Evolutionary conservation across 2,329 filamentous ascomycete genomes (phyloP).

Genomic region (Penicillium thymicola): DNA sequence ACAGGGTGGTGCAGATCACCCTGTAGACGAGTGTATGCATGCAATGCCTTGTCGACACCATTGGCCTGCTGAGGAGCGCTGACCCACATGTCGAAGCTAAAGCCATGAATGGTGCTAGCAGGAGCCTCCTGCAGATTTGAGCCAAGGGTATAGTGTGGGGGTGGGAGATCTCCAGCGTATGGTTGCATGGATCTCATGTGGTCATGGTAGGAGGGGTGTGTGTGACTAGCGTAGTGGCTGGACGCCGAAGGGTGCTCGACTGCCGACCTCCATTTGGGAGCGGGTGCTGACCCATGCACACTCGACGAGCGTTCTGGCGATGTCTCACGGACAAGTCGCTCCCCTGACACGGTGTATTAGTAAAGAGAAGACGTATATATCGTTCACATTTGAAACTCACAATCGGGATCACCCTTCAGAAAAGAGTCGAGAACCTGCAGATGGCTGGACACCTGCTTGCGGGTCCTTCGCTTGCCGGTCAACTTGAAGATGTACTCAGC

Average conservation of each 20-base stretch:
- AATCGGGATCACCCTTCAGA: conserved; percentile 51
- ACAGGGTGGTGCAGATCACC: conserved; percentile 35
- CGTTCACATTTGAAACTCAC: conserved; percentile 37
- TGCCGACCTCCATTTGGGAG: conserved; percentile 33
- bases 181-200: conserved; percentile 31
- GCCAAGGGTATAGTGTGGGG: conserved; percentile 34
- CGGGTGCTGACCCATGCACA: conserved; percentile 31
- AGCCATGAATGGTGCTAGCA: conserved; percentile 31
- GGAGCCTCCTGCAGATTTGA: conserved; percentile 33
- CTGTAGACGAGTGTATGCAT: conserved; percentile 45
- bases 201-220: conserved; percentile 31
- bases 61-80: conserved; percentile 36
- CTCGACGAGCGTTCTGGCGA: conserved; percentile 31
- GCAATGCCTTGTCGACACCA: conserved; percentile 40
- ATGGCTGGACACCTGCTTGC: conserved; percentile 64
- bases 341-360: conserved; percentile 27
- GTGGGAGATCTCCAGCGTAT: conserved; percentile 34
- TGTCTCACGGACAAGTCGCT: conserved; percentile 39
- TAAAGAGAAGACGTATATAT: not conserved
- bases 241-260: conserved; percentile 31
- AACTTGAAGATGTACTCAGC: conserved; percentile 55
- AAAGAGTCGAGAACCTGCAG: conserved; percentile 60
- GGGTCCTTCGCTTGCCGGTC: conserved; percentile 51
- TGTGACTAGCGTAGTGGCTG: conserved; percentile 29
- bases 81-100: conserved; percentile 49